phyloP scores from a whole-genome alignment of 805 yeast species.

The Yarrowia sp. region DNA sequence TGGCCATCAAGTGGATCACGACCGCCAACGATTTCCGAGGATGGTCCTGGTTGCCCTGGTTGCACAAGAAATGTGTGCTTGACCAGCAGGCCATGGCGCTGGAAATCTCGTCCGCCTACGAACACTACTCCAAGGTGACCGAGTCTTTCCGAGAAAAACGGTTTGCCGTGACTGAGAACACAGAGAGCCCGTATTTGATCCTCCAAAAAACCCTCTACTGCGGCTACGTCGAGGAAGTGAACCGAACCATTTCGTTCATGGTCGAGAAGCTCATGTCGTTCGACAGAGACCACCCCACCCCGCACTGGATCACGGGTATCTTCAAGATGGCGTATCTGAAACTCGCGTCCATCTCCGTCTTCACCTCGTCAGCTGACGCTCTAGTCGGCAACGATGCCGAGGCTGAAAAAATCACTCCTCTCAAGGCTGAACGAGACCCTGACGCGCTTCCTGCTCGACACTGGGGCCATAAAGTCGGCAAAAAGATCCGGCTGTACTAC shows the following conservation, averaged over 20 bases:
- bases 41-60: constrained; percentile 29
- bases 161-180: constrained; percentile 1
- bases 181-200: not conserved
- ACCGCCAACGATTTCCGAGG: constrained; percentile 20
- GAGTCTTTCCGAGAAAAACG: constrained; percentile 25
- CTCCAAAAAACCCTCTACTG: constrained; percentile 27
- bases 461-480: constrained; percentile 10
- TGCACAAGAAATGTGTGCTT: constrained; percentile 6
- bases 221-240: constrained; percentile 21
- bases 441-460: constrained; percentile 28
- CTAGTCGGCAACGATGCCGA: constrained; percentile 15
- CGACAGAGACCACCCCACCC: constrained; percentile 9
- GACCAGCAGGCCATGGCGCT: constrained; percentile 24
- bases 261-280: constrained; percentile 7
- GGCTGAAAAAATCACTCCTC: constrained; percentile 26
- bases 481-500: constrained; percentile 5
- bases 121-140: not conserved
- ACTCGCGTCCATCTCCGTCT: constrained; percentile 15
- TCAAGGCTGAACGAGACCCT: constrained; percentile 30
- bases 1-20: constrained; percentile 14
- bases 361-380: constrained; percentile 23
- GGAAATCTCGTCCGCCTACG: constrained; percentile 3
- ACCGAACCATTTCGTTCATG: constrained; percentile 17
- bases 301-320: constrained; percentile 25
- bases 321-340: constrained; percentile 15